Conservation (phyloP, 306 rosid species). For the Inga oerstediana region DNA sequence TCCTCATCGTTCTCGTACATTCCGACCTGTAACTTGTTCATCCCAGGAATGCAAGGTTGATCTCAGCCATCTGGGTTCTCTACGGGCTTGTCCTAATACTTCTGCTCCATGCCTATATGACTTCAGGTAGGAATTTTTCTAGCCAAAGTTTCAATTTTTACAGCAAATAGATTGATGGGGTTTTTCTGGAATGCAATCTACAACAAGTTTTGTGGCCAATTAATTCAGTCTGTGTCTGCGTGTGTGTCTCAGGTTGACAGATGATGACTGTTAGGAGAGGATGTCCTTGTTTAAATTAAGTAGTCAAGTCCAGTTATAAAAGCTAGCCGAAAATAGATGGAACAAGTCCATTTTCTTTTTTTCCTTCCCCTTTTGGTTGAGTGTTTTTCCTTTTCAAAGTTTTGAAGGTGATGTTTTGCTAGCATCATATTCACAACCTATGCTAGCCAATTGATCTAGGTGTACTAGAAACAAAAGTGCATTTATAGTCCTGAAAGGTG, state of each 20-base stretch:
- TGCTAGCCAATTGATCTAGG: not conserved
- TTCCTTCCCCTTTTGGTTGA: not conserved
- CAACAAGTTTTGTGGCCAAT: conserved; percentile 16
- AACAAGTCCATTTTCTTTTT: conserved; percentile 23
- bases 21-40: conserved; percentile 44
- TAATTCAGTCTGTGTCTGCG: not conserved
- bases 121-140: conserved; percentile 42
- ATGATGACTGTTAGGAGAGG: conserved; percentile 34
- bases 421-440: not conserved
- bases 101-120: conserved; percentile 69
- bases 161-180: conserved; percentile 21
- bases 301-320: conserved; percentile 33
- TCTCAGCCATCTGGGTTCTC: conserved; percentile 50
- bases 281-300: conserved; percentile 34
- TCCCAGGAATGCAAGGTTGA: conserved; percentile 50
- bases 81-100: conserved; percentile 46
- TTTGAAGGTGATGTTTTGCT: conserved; percentile 16
- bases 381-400: not conserved
- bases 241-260: not conserved
- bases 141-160: not conserved
- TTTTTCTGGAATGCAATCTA: not conserved
- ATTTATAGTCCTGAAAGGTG: conserved; percentile 38
- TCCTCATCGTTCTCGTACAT: conserved; percentile 56
- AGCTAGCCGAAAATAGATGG: conserved; percentile 34
- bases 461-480: conserved; percentile 5